Base-by-base conservation (phyloP, 208 protist genomes). In the Zelonia costaricensis region DNA sequence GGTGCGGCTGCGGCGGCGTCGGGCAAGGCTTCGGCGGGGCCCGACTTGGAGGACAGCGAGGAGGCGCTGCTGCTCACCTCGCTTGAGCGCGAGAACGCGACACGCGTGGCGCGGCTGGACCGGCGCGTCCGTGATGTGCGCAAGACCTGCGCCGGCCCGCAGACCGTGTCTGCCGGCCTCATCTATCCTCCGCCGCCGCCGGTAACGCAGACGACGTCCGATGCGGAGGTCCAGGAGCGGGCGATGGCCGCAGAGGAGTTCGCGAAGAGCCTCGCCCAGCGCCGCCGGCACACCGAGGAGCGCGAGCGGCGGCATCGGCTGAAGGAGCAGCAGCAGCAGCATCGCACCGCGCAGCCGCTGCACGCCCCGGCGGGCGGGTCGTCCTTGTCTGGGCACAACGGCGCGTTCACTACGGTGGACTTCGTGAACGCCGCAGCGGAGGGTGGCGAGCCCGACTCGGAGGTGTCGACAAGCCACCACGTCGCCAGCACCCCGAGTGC, bases 181-280 rank as follows among this genome's bases (percentile, higher is more conserved):
- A 73, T 91, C 25, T 47, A 45, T 15, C 88, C 84, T 0, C 66
- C 79, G 12, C 43, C 60, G 18, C 82, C 86, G 5, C 66, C 67
- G n/a, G 86, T 93, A 3, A 75, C 78, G 23, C 31, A 66, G 27
- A 80, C 73, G 0, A 62, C 62, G 4, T 82, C 46, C 4, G 88
- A 94, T 36, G 75, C 69, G 0, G 84, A 91, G 45, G 61, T 91
- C 7, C 72, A 80, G 45, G 77, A 89, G 60, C 49, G 76, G 28
- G 86, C 86, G 9, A 45, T 74, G 46, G 61, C 80, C 7, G 82
- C 78, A 0, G 75, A 87, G 51, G 71, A 78, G 25, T 87, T 89
- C 46, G 69, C 77, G 4, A 66, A 65, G 53, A 70, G 51, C 22
- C 56, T 77, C 36, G 30, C 31, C 27, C 40, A 63, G 48, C 59